Evolutionary conservation across 2,329 filamentous ascomycete species (phyloP).

Genomic region (Neofusicoccum umdonicola): DNA sequence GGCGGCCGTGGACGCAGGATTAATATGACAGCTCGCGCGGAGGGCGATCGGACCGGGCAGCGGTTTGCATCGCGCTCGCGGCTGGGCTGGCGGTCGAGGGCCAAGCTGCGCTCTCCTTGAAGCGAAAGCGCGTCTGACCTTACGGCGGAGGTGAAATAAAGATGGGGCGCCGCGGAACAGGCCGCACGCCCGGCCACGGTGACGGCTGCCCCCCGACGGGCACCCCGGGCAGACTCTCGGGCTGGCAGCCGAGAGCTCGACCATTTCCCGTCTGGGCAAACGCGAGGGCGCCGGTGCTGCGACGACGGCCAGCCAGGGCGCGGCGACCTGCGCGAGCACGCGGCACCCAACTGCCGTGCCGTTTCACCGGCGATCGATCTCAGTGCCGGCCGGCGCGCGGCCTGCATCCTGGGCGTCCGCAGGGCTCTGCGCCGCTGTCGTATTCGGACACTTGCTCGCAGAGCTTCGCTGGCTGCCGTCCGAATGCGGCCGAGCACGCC

Average conservation of each 20-base stretch:
- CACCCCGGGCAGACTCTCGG: no score
- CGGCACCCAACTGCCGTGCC: background rate
- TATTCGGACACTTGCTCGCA: no score
- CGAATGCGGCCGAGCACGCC: no score
- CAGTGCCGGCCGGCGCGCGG: background rate
- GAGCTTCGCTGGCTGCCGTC: no score
- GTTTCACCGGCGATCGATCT: background rate
- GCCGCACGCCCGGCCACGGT: no score
- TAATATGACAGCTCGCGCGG: background rate
- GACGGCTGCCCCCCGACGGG: no score
- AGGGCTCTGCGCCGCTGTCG: no score
- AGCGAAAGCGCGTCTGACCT: background rate
- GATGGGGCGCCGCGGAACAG: background rate
- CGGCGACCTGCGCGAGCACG: background rate
- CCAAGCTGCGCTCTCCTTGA: conserved; percentile 1
- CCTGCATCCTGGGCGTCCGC: no score
- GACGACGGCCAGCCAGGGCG: no score
- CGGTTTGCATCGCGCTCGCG: background rate
- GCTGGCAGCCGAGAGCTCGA: no score
- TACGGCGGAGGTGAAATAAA: conserved; percentile 10
- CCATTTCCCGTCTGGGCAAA: no score
- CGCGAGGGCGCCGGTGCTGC: no score
- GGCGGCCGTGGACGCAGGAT: background rate
- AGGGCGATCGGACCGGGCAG: background rate
- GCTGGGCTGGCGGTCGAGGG: background rate